A percentile compares a stretch with the other conserved stretches of the same genome.
phyloP scores from a whole-genome alignment of 176 grass and related monocot genomes.

The Eragrostis curvula region DNA sequence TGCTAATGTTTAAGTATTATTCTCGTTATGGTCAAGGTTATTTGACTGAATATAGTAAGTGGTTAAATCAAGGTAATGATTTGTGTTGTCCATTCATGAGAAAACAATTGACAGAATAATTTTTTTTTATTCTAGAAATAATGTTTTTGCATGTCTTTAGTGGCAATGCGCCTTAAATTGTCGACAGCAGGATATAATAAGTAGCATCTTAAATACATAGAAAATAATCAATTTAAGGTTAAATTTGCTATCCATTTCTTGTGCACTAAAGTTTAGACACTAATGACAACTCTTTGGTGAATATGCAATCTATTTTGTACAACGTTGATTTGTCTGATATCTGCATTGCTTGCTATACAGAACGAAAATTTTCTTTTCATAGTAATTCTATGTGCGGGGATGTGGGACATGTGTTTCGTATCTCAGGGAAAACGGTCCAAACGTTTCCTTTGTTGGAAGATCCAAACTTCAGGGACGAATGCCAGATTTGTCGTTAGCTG shows the following conservation, averaged over 20 bases:
- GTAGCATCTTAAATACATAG: not conserved
- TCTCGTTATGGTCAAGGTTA: not conserved
- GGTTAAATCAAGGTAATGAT: no score
- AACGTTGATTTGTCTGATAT: not conserved
- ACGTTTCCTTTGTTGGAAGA: not conserved
- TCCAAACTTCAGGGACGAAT: not conserved
- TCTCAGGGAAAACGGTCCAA: not conserved
- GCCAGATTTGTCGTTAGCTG: not conserved
- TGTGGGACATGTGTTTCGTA: not conserved
- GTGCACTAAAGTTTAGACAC: not conserved
- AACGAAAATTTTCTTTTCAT: not conserved
- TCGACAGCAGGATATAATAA: not conserved
- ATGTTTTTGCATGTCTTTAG: not conserved
- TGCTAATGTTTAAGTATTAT: no score
- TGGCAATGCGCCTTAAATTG: not conserved
- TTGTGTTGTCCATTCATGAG: not conserved
- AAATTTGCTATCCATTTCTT: not conserved
- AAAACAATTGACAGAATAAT: not conserved
- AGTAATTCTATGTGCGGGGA: not conserved
- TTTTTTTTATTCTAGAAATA: not conserved
- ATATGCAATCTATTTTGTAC: not conserved
- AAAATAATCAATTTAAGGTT: not conserved
- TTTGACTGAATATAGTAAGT: not conserved
- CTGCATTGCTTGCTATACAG: not conserved
- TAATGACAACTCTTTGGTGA: not conserved